Evolutionary conservation across 139 green algal species (phyloP), one percentile per base, ranked within the genome.

Genomic region (Coelastrella sp.): DNA sequence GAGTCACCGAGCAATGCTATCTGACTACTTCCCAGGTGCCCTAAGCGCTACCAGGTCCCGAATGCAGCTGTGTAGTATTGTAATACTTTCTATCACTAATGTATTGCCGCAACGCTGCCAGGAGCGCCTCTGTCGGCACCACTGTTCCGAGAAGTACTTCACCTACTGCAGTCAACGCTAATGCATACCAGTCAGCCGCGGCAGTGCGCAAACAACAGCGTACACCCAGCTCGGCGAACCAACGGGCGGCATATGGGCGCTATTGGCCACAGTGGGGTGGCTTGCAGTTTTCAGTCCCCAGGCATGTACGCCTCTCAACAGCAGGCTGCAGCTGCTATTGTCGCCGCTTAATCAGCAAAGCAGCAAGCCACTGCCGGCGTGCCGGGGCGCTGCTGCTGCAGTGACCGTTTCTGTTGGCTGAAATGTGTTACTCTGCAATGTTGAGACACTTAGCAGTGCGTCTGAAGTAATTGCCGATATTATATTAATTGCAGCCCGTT

Each of bases 91-190:
- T 47, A 47, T 47, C 32, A 47, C 32, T 47, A 47, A 47, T 47
- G 32, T 47, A 47, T 47, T 47, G 32, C 32, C 32, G 32, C 32
- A 47, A 47, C 32, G 32, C 32, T 47, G 32, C 32, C 32, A 47
- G 32, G 32, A 0, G 32, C 32, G 32, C 32, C 32, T 47, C 32
- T 47, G 32, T 47, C 32, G 32, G 32, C 32, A 47, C 32, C 32
- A 47, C 32, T 47, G 32, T 47, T 71, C 11, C 11, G 61, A 19
- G 61, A 13, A 76, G 68, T 76, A 76, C 68, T 76, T 76, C 68
- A 76, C 68, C 68, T 76, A 76, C 68, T 76, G 68, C 68, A 76
- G 68, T 76, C 68, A 76, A 76, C 68, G 68, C 8, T 22, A 22
- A 17, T 22, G 68, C 17, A 7, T 14, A 32, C 16, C 14, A 3